Base-by-base conservation (phyloP, 345 rosid genomes). In the Boechera stricta region DNA sequence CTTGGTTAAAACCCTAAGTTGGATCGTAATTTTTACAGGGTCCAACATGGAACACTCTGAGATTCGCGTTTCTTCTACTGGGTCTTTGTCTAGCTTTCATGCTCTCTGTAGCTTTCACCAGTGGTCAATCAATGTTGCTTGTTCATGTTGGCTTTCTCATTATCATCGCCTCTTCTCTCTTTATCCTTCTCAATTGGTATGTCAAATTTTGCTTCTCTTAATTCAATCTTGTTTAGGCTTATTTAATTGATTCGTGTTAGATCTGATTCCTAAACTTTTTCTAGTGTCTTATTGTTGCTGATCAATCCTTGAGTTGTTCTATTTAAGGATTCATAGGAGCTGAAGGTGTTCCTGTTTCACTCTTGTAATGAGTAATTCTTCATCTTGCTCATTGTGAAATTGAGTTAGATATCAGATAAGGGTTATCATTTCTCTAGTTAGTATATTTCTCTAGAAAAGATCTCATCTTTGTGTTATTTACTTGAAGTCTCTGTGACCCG, bases 131-230 rank as follows among this genome's bases (percentile, higher is more conserved):
- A 18, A 85, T 75, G 64, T 61, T 94, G 88, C 72, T 90, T 33
- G 71, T 90, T 54, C 98, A 92, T 80, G 91, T 89, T 64, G 87
- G 85, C 33, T 82, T 94, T 77, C 89, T 92, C 51, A 86, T 94
- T 69, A 44, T 89, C 10, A 87, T 92, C 75, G 83, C 97, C 3
- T 85, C 83, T 36, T 61, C 91, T 62, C 98, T 94, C 79, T 92
- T 94, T 73, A 32, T 83, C 67, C 97, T 94, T 56, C 98, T 92
- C 52, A 87, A 82, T 85, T 94, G 98, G 97, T 94, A 85, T 32
- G 58, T 71, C 38, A 2, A 29, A 13, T 61, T 67, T 36, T 54
- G 7, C 12, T 75, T 28, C 62, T 42, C 15, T 44, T 39, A 21
- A n/a, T 60, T 64, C 16, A 47, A 47, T 6, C n/a, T 4, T 12